Conservation (phyloP, 2,329 filamentous ascomycete species). For the Monosporascus sp. region DNA sequence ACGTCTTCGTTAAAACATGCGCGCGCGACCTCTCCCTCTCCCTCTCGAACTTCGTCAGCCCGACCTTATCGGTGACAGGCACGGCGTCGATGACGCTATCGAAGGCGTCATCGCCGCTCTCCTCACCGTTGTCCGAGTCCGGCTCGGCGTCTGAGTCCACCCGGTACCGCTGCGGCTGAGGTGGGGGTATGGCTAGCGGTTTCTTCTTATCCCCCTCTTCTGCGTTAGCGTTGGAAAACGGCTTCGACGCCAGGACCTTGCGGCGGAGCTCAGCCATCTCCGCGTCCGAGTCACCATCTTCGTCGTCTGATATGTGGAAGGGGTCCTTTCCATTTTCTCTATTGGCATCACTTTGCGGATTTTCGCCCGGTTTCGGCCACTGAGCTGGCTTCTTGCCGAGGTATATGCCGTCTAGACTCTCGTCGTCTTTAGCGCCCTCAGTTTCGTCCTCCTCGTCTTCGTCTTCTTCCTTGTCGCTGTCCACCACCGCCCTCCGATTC, state of each 20-base stretch:
- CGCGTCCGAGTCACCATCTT: slow-evolving; percentile 67
- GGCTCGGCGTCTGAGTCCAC: slow-evolving; percentile 64
- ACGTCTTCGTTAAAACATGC: slow-evolving; percentile 44
- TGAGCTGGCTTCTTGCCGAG: slow-evolving; percentile 48
- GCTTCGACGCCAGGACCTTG: slow-evolving; percentile 85
- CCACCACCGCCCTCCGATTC: slow-evolving; percentile 57
- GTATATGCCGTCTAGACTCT: slow-evolving; percentile 53
- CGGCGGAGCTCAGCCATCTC: slow-evolving; percentile 90
- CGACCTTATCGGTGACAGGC: slow-evolving; percentile 80
- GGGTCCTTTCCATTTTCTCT: slow-evolving; percentile 55
- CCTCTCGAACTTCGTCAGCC: slow-evolving; percentile 53
- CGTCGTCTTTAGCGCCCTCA: slow-evolving; percentile 39
- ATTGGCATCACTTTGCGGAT: slow-evolving; percentile 32
- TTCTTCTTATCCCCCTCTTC: slow-evolving; percentile 45
- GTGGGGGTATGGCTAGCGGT: slow-evolving; percentile 58
- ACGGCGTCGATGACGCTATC: slow-evolving; percentile 91
- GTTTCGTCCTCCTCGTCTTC: slow-evolving; percentile 42
- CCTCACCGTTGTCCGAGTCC: slow-evolving; percentile 60
- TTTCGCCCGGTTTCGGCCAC: slow-evolving; percentile 24
- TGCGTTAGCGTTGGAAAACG: slow-evolving; percentile 62
- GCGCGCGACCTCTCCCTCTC: slow-evolving; percentile 48
- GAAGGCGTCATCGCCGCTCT: slow-evolving; percentile 58
- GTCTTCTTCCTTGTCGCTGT: slow-evolving; percentile 45
- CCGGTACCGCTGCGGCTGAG: slow-evolving; percentile 42
- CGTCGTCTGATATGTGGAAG: slow-evolving; percentile 72